Conservation (phyloP, 768 basidiomycete species). For the Lentinula edodes region DNA sequence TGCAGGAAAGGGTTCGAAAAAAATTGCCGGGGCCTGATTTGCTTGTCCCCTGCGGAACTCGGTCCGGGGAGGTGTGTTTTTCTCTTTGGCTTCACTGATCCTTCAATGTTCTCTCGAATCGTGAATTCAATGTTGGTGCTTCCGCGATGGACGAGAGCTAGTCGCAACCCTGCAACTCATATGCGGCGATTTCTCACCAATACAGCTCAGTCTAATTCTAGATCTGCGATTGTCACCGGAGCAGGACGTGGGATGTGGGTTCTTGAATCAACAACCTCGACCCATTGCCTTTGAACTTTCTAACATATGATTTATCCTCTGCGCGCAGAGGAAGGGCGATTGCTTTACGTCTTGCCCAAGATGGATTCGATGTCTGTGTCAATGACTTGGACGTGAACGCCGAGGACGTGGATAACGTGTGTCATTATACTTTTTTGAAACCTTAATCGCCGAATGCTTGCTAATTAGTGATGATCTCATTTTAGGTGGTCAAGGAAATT, state of each 20-base stretch:
- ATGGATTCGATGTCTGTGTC: conserved; percentile 28
- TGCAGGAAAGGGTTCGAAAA: no score
- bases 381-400: conserved; percentile 23
- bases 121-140: no score
- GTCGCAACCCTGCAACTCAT: not conserved
- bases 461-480: no score
- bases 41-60: no score
- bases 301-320: not conserved
- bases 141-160: not conserved
- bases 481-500: conserved; percentile 10
- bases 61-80: no score
- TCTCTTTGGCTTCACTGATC: no score
- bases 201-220: not conserved
- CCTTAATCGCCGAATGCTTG: no score
- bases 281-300: not conserved
- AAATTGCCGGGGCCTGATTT: no score
- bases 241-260: conserved; percentile 9
- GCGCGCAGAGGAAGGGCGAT: conserved; percentile 25
- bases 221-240: conserved; percentile 10
- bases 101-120: no score
- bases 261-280: not conserved
- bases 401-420: conserved; percentile 10
- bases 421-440: not conserved
- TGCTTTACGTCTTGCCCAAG: conserved; percentile 26
- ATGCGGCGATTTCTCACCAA: not conserved